These are phyloP conservation scores for Tolypocladium nubicola DNA, from an alignment of 2,329 filamentous ascomycete genomes.

Conservation along the genomic window DNA sequence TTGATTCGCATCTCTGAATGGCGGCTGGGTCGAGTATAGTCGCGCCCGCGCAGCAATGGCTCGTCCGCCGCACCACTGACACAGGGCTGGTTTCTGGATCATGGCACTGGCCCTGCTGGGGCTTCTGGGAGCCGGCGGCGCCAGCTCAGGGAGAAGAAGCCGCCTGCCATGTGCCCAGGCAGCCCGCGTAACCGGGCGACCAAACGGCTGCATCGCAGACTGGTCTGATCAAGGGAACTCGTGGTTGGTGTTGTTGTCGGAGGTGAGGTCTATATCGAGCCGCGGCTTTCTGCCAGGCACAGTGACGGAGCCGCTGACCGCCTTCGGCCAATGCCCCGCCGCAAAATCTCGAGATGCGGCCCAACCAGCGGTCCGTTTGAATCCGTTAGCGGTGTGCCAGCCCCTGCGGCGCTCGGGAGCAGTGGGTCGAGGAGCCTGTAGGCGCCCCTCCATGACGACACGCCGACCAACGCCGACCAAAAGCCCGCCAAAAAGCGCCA, in stretches of 20 bases:
- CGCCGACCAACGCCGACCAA: not conserved
- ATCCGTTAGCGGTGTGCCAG: not conserved
- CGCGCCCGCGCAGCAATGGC: slow-evolving; percentile 12
- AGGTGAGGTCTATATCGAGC: not conserved
- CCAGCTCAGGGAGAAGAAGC: slow-evolving; percentile 9
- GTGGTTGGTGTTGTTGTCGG: not conserved
- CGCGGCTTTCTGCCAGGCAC: not conserved
- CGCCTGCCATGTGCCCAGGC: slow-evolving; percentile 17
- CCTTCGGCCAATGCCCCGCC: not conserved
- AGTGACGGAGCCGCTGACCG: slow-evolving; percentile 3
- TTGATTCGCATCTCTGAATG: not conserved
- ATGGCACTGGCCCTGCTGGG: not conserved
- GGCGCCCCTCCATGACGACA: slow-evolving; percentile 8
- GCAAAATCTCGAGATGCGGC: not conserved
- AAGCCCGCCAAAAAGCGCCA: not conserved
- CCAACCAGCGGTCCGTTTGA: not conserved
- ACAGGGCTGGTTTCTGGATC: slow-evolving; percentile 4
- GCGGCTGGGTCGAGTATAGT: slow-evolving; percentile 16
- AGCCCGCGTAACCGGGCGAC: slow-evolving; percentile 18
- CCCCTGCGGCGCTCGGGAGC: not conserved
- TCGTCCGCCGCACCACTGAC: slow-evolving; percentile 10
- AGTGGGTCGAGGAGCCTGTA: not conserved
- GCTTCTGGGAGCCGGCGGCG: not conserved
- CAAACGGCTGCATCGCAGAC: slow-evolving; percentile 23
- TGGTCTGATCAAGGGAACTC: not conserved